Conservation (phyloP, 1,139 yeast genomes). For the Yamadazyma mexicana region DNA sequence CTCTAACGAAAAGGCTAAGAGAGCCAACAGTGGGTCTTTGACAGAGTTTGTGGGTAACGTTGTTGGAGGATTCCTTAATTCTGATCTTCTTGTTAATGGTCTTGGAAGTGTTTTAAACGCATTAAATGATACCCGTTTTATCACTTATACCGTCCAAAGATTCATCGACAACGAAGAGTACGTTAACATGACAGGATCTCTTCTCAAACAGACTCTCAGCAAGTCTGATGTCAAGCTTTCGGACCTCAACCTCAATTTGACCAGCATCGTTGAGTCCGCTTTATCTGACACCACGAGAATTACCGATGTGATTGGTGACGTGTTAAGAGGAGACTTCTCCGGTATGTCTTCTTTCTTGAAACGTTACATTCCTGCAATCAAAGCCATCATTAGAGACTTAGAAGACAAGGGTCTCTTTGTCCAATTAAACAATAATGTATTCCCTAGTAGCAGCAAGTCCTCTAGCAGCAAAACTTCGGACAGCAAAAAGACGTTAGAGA, state of each 20-base stretch:
- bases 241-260: slow-evolving; percentile 24
- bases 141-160: slow-evolving; percentile 38
- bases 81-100: slow-evolving; percentile 26
- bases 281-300: slow-evolving; percentile 29
- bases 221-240: slow-evolving; percentile 24
- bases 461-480: slow-evolving; percentile 18
- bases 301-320: slow-evolving; percentile 21
- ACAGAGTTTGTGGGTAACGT: slow-evolving; percentile 30
- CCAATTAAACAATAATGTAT: slow-evolving; percentile 38
- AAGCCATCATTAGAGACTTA: slow-evolving; percentile 31
- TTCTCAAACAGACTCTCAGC: slow-evolving; percentile 25
- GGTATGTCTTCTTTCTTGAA: slow-evolving; percentile 14
- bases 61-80: slow-evolving; percentile 28
- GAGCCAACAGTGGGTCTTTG: slow-evolving; percentile 26
- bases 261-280: slow-evolving; percentile 23
- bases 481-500: slow-evolving; percentile 2
- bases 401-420: slow-evolving; percentile 41
- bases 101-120: slow-evolving; percentile 33
- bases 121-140: slow-evolving; percentile 44
- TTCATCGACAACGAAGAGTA: slow-evolving; percentile 38
- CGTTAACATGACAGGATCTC: slow-evolving; percentile 36
- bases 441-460: slow-evolving; percentile 24
- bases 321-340: slow-evolving; percentile 23
- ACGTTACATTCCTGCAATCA: slow-evolving; percentile 34
- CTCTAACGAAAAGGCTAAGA: slow-evolving; percentile 17